These are phyloP conservation scores for Neoconidiobolus thromboides DNA, from an alignment of 371 early-diverging fungal genomes.

Conservation along the genomic window DNA sequence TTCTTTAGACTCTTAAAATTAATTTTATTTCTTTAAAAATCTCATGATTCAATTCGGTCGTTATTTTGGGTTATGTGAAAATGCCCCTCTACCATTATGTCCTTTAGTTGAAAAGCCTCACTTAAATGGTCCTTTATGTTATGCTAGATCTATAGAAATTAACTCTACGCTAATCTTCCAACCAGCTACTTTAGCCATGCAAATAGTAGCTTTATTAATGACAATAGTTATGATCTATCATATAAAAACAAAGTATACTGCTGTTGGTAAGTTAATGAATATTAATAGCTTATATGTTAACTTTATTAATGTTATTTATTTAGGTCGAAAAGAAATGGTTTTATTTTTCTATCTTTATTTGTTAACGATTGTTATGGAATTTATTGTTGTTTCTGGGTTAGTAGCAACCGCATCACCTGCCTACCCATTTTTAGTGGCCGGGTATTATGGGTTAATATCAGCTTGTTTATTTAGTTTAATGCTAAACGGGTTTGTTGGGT, in stretches of 20 bases:
- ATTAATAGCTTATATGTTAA: neutral
- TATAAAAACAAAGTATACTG: conserved; percentile 79
- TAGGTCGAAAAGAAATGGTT: conserved; percentile 74
- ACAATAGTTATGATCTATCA: conserved; percentile 80
- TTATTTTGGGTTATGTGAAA: conserved; percentile 58
- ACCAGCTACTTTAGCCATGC: conserved; percentile 60
- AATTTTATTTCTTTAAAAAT: no score
- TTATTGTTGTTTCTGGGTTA: conserved; percentile 57
- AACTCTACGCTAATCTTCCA: conserved; percentile 66
- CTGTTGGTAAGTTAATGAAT: conserved; percentile 45
- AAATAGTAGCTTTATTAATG: conserved; percentile 70
- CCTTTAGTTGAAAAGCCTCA: conserved; percentile 35
- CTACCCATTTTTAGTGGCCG: conserved; percentile 63
- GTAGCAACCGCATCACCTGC: conserved; percentile 47
- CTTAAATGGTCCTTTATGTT: conserved; percentile 57
- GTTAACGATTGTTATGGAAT: conserved; percentile 43
- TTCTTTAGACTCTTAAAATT: no score
- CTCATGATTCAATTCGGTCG: conserved; percentile 27
- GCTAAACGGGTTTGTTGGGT: conserved; percentile 76
- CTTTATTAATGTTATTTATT: conserved; percentile 5
- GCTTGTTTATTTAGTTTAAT: conserved; percentile 63
- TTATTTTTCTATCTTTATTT: conserved; percentile 79
- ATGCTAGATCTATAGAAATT: conserved; percentile 74
- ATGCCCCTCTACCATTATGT: conserved; percentile 58
- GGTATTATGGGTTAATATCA: conserved; percentile 45